A percentile compares a stretch with the other conserved stretches of the same genome.
phyloP scores from a whole-genome alignment of 2,329 filamentous ascomycete species.

The Ophiocordyceps camponoti-floridani region DNA sequence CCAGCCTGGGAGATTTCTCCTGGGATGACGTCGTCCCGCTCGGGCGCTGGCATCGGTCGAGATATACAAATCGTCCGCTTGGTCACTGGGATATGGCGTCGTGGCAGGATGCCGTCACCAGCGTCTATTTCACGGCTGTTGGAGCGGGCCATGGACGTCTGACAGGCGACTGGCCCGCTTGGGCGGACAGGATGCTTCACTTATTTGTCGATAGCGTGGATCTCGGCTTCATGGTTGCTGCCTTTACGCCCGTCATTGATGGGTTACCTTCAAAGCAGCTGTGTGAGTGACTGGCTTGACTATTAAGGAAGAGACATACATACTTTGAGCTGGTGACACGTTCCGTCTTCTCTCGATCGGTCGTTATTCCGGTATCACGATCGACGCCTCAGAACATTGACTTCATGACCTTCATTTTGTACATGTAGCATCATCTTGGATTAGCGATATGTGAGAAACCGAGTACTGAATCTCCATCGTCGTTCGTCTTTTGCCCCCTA shows the following conservation, averaged over 20 bases:
- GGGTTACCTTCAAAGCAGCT: not conserved
- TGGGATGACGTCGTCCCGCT: not conserved
- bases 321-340: not conserved
- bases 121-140: not conserved
- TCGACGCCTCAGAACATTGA: no score
- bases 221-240: not conserved
- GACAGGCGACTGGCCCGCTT: not conserved
- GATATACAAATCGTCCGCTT: not conserved
- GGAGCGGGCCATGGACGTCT: not conserved
- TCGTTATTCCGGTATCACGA: no score
- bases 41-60: not conserved
- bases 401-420: no score
- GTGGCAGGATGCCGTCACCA: not conserved
- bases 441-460: no score
- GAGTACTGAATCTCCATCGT: no score
- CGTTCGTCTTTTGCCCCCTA: no score
- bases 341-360: no score
- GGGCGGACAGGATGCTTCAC: not conserved
- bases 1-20: not conserved
- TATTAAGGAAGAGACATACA: no score
- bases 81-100: not conserved
- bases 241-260: not conserved
- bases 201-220: not conserved
- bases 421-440: no score
- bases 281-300: not conserved